Base-by-base conservation (phyloP, 2,329 filamentous ascomycete species). In the Trichoderma polysporum region DNA sequence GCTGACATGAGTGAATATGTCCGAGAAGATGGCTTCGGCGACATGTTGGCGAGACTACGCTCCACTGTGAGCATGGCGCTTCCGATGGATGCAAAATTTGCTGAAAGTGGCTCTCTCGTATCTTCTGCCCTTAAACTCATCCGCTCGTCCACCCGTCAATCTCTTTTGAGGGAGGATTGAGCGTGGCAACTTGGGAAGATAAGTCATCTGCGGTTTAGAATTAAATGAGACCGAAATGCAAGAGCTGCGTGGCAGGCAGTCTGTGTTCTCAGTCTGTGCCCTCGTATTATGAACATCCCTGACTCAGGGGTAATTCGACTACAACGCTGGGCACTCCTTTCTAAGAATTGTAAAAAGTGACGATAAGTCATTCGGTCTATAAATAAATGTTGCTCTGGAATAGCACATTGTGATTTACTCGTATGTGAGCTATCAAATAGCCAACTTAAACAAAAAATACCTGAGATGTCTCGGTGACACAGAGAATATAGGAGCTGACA, bases 301-400 rank as follows among this genome's bases (percentile, higher is more conserved):
- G 58, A 50, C 58, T 61, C 58, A 61, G 58, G 58, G 58, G 58
- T 50, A 35, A 49, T 45, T 59, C 39, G 45, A 29, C 17, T 39
- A 22, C 12, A 41, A 27, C 19, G n/a, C 19, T 27, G 31, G 39
- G 7, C 49, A 52, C 49, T 31, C 25, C 8, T 7, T 52, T 52
- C 10, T 0, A 7, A 45, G 41, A 52, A 52, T 13, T 25, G 17
- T 29, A 9, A 52, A 10, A 52, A n/a, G 7, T n/a, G 49, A 27
- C 29, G 8, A 13, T 29, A 27, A 31, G 9, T 52, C 17, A 29
- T 27, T 25, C 25, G 2, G 17, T 27, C 17, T 7, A 27, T 15
- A 8, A 19, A 52, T 10, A 17, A 52, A 52, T 9, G 4, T 33
- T 29, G 15, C 45, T 25, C 12, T 37, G 17, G 22, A 39, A 3